Conservation (phyloP, 352 stramenopile genomes). For the Phytophthora colocasiae region DNA sequence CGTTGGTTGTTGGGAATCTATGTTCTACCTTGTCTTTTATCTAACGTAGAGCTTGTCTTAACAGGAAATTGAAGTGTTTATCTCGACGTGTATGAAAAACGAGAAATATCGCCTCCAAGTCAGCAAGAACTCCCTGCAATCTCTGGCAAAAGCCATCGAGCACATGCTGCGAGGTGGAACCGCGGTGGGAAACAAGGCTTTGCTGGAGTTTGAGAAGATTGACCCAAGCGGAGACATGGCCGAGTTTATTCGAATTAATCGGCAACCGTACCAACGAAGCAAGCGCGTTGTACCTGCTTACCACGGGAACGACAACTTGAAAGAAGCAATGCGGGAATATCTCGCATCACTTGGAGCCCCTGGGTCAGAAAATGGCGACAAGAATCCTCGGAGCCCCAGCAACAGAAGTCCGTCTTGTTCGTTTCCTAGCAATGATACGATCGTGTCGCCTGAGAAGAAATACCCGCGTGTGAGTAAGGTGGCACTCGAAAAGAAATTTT, state of each 20-base stretch:
- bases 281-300: constrained; percentile 56
- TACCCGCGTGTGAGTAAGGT: constrained; percentile 3
- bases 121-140: constrained; percentile 79
- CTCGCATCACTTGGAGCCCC: constrained; percentile 27
- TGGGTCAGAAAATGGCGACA: constrained; percentile 29
- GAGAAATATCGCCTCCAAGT: constrained; percentile 87
- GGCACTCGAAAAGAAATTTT: constrained; percentile 25
- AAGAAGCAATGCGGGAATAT: constrained; percentile 65
- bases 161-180: constrained; percentile 58
- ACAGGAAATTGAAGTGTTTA: constrained; percentile 78
- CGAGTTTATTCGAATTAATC: constrained; percentile 68
- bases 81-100: constrained; percentile 87
- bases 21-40: not conserved
- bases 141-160: constrained; percentile 72
- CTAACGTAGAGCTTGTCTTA: not conserved
- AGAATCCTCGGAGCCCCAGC: constrained; percentile 6
- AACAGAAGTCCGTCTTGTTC: constrained; percentile 3
- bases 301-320: constrained; percentile 58
- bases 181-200: constrained; percentile 42
- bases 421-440: constrained; percentile 10
- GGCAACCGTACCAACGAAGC: constrained; percentile 52
- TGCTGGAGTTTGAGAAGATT: constrained; percentile 62
- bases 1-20: constrained; percentile 2
- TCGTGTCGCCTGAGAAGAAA: constrained; percentile 23
- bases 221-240: constrained; percentile 59